Evolutionary conservation across 345 rosid genomes (phyloP), one percentile per base, ranked within the genome.

Genomic region (Atalantia buxifolia): DNA sequence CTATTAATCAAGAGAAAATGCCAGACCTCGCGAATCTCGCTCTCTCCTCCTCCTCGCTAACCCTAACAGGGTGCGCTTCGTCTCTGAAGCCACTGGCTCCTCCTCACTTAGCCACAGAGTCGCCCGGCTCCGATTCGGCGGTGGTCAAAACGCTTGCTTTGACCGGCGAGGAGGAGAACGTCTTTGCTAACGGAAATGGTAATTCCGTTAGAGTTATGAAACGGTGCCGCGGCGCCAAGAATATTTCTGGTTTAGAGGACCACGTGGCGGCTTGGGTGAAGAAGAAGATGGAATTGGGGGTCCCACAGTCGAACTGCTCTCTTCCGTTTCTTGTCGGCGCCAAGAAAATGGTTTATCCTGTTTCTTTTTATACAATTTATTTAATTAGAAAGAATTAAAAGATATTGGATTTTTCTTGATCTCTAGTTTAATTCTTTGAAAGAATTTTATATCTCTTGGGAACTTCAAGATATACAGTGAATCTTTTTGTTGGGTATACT

Each of bases 241-340:
- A 83, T 66, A 85, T 83, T 13, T 21, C 77, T 24, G 30, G 69
- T 61, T 56, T 87, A 76, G 88, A 87, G 45, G 89, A 86, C 50
- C 85, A 88, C 65, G 85, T 86, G 48, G 74, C 61, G 50, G 85
- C 55, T 83, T 90, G 91, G 94, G 84, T 62, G 25, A 78, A 61
- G 83, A 83, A 82, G 87, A 89, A 88, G 83, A 79, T 86, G 77
- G 92, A 85, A 60, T 81, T 84, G 28, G 93, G 88, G 33, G 85
- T 77, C 65, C 76, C 86, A 0, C 80, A 80, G 65, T 84, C 93
- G 28, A 81, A 28, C 57, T 88, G 88, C 77, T 74, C 81, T 69
- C 92, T 95, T 59, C 97, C 98, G 16, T 95, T 95, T 74, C 94
- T 95, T 5, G 86, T 82, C 35, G 90, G 91, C 18, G 89, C 97